A percentile compares a stretch with the other conserved stretches of the same genome.
phyloP scores from a whole-genome alignment of 176 grass and related monocot genomes.

The Urochloa ruziziensis region DNA sequence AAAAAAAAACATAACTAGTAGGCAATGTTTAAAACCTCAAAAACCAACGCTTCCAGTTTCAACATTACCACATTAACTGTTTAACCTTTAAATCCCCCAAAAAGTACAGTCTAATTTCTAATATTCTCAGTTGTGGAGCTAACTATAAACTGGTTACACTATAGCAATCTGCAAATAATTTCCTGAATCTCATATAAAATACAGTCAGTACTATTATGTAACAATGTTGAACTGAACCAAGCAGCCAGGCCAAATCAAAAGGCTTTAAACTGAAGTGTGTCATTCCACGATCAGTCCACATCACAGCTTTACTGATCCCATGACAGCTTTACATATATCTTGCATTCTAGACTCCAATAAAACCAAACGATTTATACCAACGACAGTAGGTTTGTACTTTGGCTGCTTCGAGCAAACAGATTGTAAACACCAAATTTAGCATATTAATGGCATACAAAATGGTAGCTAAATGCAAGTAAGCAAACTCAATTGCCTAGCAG shows the following conservation, averaged over 20 bases:
- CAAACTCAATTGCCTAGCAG: background rate
- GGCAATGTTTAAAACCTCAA: background rate
- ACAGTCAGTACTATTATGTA: too few species aligned
- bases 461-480: constrained; percentile 3
- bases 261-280: background rate
- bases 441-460: constrained; percentile 3
- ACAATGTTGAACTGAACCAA: background rate
- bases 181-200: background rate
- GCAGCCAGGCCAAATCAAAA: background rate
- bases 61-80: background rate
- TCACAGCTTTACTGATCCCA: background rate
- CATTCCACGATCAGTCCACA: background rate
- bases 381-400: background rate
- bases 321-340: background rate
- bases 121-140: background rate
- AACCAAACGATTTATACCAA: background rate
- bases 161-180: background rate
- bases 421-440: background rate
- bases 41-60: background rate
- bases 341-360: background rate
- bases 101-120: background rate
- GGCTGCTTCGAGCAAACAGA: background rate
- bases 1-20: too few species aligned
- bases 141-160: background rate
- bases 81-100: too few species aligned